Percentiles rank a stretch among this genome's conserved stretches.
Evolutionary conservation across 169 alveolate species (phyloP).

Genomic region (Eimeria sp.): DNA sequence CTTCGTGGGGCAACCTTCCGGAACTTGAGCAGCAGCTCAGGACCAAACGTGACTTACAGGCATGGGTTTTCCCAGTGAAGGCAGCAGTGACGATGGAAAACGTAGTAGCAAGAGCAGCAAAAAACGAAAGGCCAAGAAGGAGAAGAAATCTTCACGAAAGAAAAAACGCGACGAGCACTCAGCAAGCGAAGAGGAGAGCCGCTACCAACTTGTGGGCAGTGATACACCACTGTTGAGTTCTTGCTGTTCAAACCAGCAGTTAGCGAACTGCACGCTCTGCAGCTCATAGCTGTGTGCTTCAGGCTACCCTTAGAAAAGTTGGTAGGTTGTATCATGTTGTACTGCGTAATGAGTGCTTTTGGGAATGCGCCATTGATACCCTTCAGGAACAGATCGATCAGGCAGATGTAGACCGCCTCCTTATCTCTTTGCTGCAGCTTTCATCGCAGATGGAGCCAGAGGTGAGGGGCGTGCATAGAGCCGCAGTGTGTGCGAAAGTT

Average conservation of each 20-base stretch:
- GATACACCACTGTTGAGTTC: not conserved
- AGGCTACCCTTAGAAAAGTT: not conserved
- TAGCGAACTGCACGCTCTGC: not conserved
- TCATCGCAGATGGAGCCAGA: slow-evolving; percentile 66
- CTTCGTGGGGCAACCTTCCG: not conserved
- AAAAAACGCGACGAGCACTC: slow-evolving; percentile 44
- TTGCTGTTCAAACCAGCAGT: not conserved
- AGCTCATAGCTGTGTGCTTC: not conserved
- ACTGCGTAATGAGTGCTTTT: not conserved
- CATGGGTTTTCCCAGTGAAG: slow-evolving; percentile 51
- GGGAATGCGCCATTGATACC: not conserved
- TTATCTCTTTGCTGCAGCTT: slow-evolving; percentile 39
- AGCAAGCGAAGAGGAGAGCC: not conserved
- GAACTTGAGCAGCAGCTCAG: not conserved
- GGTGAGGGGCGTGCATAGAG: slow-evolving; percentile 15
- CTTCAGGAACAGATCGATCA: slow-evolving; percentile 28
- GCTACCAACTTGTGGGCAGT: slow-evolving; percentile 31
- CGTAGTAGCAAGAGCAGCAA: not conserved
- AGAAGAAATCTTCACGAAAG: slow-evolving; percentile 14
- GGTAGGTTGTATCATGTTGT: not conserved
- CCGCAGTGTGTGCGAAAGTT: not conserved
- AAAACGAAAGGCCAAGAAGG: slow-evolving; percentile 65
- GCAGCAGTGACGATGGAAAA: slow-evolving; percentile 64
- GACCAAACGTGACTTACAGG: not conserved
- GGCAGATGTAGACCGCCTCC: slow-evolving; percentile 48